Base-by-base conservation (phyloP, 768 basidiomycete genomes). In the Sarcodon aspratus region DNA sequence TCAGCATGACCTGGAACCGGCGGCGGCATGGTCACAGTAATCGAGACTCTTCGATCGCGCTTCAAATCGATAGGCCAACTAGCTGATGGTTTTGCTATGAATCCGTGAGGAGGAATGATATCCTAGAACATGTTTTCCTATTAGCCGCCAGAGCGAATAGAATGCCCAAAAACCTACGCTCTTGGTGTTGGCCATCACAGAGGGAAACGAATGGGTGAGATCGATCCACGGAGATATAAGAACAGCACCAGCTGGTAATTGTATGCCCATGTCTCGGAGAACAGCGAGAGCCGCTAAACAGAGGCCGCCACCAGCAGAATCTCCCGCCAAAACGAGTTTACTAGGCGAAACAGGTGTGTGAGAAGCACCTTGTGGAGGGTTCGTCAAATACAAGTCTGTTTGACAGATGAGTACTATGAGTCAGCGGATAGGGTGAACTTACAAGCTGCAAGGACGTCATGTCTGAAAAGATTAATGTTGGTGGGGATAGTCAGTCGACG, bases 191-290 rank as follows among this genome's bases (percentile, higher is more conserved):
- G 72, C 54, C 67, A 86, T 73, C 36, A 87, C 78, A 55, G 79
- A 82, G 0, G 85, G 83, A 59, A 93, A 88, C 46, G 78, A 83
- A 57, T 91, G 88, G 0, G 86, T 90, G n/a, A 93, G 66, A 60
- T 91, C 87, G 10, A 83, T 78, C 80, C 88, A 90, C 2, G 88
- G 88, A 49, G 80, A 83, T 54, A 90, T 85, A 18, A 90, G 66
- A 3, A 86, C 77, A 0, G 80, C 85, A 1, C 86, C 89, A 1
- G 85, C 80, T 3, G 88, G 86, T 57, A 78, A 65, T 1, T 83
- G 79, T 7, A 85, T 57, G 5, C 78, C 80, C 46, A 80, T 65
- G 57, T 93, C 89, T 18, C 88, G 73, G 9, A 91, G 66, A 33
- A 80, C 64, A 27, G 81, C 76, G 9, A 89, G 64, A 6, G 73